Base-by-base conservation (phyloP, 1,284 basidiomycete genomes). In the Pyrrhoderma lamaoense region DNA sequence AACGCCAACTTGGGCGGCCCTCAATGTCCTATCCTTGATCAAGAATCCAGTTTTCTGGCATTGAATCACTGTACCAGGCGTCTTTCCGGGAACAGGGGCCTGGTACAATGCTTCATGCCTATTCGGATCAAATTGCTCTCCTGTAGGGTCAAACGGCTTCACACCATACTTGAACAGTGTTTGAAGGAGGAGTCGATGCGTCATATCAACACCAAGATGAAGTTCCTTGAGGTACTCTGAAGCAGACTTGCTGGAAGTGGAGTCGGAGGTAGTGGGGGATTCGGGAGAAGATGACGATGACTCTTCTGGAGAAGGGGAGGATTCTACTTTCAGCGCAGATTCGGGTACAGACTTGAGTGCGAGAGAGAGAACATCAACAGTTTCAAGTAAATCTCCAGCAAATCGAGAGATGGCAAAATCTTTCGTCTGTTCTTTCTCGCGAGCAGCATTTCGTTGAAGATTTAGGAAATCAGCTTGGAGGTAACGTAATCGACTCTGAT, bases 1-100 rank as follows among this genome's bases (percentile, higher is more conserved):
- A 27, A 99, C 94, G 53, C 95, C 96, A 50, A 99, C 95, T 73
- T 98, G 93, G 18, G 96, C 95, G 2, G 96, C 92, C 49, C 95
- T 80, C 63, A 99, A 70, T 49, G 96, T 81, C 55, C 95, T 79
- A 60, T 90, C 89, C 71, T 93, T 94, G 70, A 96, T 92, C 70
- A 75, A 91, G 73, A 89, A 97, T 9, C 95, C 94, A 50, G 78
- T 76, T 74, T 96, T 95, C 67, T 89, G 87, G 64, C 89, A 91
- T 63, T 97, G 90, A 49, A 96, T 77, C 36, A 99, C 87, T 3
- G 88, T 88, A 18, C 94, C 94, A 1, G 92, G 82, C 64, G 85
- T 85, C 71, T 91, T 93, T 38, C 80, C 89, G 9, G 83, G 80
- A 51, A 95, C 79, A n/a, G 94, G 93, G 18, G 83, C 90, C 71